A percentile compares a stretch with the other conserved stretches of the same genome.
Evolutionary conservation across 1,284 basidiomycete genomes (phyloP).

Genomic region (Sporisorium sorghi): DNA sequence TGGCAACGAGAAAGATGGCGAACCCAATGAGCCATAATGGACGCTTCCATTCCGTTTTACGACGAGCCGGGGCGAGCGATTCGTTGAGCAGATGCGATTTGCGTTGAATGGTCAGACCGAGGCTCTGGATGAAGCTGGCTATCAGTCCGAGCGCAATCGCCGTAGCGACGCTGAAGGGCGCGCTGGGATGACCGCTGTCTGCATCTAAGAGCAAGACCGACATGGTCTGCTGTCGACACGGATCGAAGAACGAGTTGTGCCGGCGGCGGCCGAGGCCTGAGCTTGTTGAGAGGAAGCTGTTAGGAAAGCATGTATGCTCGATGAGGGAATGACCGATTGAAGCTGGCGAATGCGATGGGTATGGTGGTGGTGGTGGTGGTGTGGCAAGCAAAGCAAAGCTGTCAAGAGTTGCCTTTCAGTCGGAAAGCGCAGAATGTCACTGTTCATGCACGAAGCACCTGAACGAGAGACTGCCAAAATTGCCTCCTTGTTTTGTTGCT

Average conservation of each 20-base stretch:
- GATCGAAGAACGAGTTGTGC: not conserved
- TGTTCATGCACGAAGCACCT: too few species aligned
- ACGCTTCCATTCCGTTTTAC: slow-evolving; percentile 59
- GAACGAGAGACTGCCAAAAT: too few species aligned
- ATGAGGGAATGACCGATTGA: not conserved
- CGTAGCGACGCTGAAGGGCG: slow-evolving; percentile 51
- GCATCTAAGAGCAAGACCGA: not conserved
- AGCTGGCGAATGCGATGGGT: not conserved
- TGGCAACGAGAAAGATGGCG: slow-evolving; percentile 76
- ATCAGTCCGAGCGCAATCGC: slow-evolving; percentile 77
- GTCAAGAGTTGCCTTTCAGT: not conserved
- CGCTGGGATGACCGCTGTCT: slow-evolving; percentile 16
- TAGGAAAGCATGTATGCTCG: not conserved
- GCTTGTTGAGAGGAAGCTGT: slow-evolving; percentile 2
- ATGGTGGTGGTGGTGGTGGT: not conserved
- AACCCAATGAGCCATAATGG: slow-evolving; percentile 75
- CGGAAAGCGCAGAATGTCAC: slow-evolving; percentile 16
- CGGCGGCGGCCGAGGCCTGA: slow-evolving; percentile 12
- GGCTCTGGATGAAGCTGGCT: slow-evolving; percentile 88
- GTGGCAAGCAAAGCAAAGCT: not conserved
- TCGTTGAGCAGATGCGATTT: slow-evolving; percentile 93
- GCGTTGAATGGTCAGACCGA: slow-evolving; percentile 90
- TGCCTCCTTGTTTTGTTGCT: slow-evolving; percentile 7
- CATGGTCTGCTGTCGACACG: slow-evolving; percentile 10
- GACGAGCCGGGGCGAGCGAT: slow-evolving; percentile 74